Conservation (phyloP, 2,329 filamentous ascomycete species). For the Hymenoscyphus repandus region DNA sequence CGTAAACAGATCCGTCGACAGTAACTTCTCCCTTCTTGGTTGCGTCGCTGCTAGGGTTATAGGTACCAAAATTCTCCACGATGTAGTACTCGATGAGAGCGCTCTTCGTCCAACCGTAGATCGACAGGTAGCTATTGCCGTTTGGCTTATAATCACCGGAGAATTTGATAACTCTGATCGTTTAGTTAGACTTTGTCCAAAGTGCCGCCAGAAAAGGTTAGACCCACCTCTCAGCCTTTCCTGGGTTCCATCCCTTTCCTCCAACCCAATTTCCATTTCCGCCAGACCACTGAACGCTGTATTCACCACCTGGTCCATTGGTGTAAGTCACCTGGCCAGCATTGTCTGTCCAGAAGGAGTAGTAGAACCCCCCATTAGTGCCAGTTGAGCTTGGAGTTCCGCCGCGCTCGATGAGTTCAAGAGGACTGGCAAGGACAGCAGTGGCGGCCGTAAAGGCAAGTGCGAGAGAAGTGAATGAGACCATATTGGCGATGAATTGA, state of each 20-base stretch:
- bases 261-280: slow-evolving; percentile 42
- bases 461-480: slow-evolving; percentile 20
- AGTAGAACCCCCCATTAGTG: slow-evolving; percentile 53
- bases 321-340: slow-evolving; percentile 45
- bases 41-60: slow-evolving; percentile 43
- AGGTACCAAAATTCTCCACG: slow-evolving; percentile 46
- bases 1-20: slow-evolving; percentile 48
- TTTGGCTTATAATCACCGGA: slow-evolving; percentile 35
- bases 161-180: slow-evolving; percentile 37
- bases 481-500: slow-evolving; percentile 13
- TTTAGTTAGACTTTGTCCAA: neutral
- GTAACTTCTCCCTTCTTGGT: slow-evolving; percentile 45
- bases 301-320: slow-evolving; percentile 43
- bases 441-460: slow-evolving; percentile 10
- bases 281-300: slow-evolving; percentile 44
- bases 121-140: slow-evolving; percentile 43
- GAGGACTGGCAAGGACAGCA: slow-evolving; percentile 11
- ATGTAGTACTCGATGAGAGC: slow-evolving; percentile 37
- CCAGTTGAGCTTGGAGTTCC: slow-evolving; percentile 44
- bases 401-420: slow-evolving; percentile 3
- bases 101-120: slow-evolving; percentile 50
- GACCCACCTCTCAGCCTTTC: slow-evolving; percentile 18
- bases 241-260: slow-evolving; percentile 45
- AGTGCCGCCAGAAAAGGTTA: neutral
- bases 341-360: slow-evolving; percentile 55